Conservation (phyloP, 192 early-diverging fungal species). For the Chytriomyces hyalinus region DNA sequence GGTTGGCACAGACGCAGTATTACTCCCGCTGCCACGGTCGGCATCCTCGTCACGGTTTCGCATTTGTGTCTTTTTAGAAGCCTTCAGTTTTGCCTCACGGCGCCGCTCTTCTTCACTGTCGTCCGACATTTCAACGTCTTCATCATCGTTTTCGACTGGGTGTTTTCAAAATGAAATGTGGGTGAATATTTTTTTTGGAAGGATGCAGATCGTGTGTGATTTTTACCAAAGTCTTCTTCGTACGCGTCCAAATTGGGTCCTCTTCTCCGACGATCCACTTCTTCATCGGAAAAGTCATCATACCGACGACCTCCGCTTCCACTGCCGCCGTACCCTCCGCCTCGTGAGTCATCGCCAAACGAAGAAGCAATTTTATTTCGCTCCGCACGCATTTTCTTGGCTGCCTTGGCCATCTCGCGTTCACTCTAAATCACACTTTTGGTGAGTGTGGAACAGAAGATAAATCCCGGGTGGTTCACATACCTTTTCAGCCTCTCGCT, state of each 20-base stretch:
- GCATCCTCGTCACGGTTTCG: constrained; percentile 10
- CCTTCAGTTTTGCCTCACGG: constrained; percentile 30
- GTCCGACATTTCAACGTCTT: constrained; percentile 33
- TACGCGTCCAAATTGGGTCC: constrained; percentile 37
- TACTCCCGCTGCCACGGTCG: neutral
- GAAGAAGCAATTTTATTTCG: constrained; percentile 5
- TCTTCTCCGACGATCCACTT: constrained; percentile 28
- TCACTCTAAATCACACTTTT: constrained; percentile 47
- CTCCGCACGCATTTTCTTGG: constrained; percentile 30
- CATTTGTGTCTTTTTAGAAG: neutral
- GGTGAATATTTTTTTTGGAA: neutral
- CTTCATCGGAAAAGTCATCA: constrained; percentile 46
- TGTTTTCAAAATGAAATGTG: no score
- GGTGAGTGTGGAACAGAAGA: neutral
- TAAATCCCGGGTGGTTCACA: neutral
- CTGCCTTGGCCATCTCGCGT: constrained; percentile 59
- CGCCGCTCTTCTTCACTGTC: constrained; percentile 39
- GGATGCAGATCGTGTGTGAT: neutral
- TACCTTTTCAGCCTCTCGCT: constrained; percentile 66
- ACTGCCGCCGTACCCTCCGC: constrained; percentile 38
- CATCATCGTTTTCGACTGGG: constrained; percentile 32
- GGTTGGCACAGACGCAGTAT: neutral
- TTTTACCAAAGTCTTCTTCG: constrained; percentile 48
- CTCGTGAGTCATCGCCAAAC: constrained; percentile 48
- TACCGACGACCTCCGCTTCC: constrained; percentile 10